phyloP scores from a whole-genome alignment of 2,329 filamentous ascomycete species.

The Ciborinia camelliae region DNA sequence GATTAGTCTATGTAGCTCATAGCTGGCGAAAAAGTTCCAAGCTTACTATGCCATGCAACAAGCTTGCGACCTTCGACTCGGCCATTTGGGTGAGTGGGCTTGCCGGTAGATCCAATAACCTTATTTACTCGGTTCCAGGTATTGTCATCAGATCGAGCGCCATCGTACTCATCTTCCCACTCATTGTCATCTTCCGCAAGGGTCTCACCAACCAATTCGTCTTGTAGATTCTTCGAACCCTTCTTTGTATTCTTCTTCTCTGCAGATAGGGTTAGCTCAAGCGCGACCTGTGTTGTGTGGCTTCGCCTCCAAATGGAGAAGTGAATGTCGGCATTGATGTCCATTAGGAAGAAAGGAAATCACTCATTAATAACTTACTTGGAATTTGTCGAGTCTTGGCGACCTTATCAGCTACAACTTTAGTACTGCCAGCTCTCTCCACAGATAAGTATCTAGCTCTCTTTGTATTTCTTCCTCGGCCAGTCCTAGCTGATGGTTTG shows the following conservation, averaged over 20 bases:
- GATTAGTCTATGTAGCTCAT: background rate
- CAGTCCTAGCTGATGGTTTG: background rate
- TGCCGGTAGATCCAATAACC: background rate
- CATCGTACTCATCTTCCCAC: background rate
- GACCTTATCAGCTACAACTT: background rate
- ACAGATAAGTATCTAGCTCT: background rate
- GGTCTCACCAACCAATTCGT: background rate
- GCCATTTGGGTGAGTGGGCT: constrained; percentile 33
- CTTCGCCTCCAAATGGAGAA: background rate
- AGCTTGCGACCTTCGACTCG: constrained; percentile 40
- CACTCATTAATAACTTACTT: background rate
- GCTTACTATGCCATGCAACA: constrained; percentile 46
- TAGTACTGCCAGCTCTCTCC: background rate
- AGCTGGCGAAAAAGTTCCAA: background rate
- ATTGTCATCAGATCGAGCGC: background rate
- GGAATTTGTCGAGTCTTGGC: background rate
- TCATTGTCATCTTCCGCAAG: background rate
- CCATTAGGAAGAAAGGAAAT: background rate
- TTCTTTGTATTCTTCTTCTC: background rate
- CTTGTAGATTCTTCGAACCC: background rate
- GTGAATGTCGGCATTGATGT: background rate
- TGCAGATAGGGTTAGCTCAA: background rate
- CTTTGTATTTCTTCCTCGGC: background rate
- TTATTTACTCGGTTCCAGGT: background rate
- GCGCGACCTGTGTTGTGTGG: too few relatives aligned